Percentiles rank a stretch among this genome's conserved stretches.
Evolutionary conservation across 805 yeast species (phyloP).

Genomic region (Torulaspora quercuum): DNA sequence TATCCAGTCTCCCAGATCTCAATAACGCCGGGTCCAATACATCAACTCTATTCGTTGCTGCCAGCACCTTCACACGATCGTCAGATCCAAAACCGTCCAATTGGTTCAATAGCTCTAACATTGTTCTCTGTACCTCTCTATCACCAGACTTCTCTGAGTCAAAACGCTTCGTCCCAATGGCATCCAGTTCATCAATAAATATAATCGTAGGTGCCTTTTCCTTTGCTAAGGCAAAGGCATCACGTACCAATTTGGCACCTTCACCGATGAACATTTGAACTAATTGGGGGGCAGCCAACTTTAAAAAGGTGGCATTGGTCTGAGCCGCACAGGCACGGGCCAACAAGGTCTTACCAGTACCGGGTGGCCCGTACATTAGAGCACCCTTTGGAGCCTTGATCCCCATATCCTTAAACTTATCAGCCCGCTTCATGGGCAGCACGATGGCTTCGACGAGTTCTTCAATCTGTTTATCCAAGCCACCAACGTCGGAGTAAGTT

Average conservation of each 20-base stretch:
- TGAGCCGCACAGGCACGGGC: slow-evolving; percentile 99
- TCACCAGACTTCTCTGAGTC: slow-evolving; percentile 98
- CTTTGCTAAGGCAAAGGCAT: slow-evolving; percentile 94
- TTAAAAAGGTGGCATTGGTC: slow-evolving; percentile 93
- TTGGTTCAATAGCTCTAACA: slow-evolving; percentile 96
- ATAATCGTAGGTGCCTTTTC: slow-evolving; percentile 98
- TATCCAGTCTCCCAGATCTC: slow-evolving; percentile 95
- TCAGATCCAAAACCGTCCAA: slow-evolving; percentile 97
- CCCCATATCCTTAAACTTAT: slow-evolving; percentile 89
- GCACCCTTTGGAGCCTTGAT: slow-evolving; percentile 99
- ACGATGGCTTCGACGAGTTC: slow-evolving; percentile 98
- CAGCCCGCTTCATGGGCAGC: slow-evolving; percentile 97
- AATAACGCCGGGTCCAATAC: slow-evolving; percentile 97
- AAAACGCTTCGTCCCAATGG: slow-evolving; percentile 97
- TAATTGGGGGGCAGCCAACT: slow-evolving; percentile 95
- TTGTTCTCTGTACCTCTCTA: slow-evolving; percentile 97
- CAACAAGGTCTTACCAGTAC: slow-evolving; percentile 94
- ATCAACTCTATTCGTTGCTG: slow-evolving; percentile 98
- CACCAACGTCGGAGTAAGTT: slow-evolving; percentile 96
- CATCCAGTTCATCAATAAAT: slow-evolving; percentile 96
- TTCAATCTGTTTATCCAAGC: slow-evolving; percentile 95
- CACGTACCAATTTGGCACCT: slow-evolving; percentile 96
- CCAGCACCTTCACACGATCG: slow-evolving; percentile 94
- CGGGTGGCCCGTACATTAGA: slow-evolving; percentile 98
- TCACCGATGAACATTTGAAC: slow-evolving; percentile 99